Conservation (phyloP, 192 early-diverging fungal species). For the Glomus cerebriforme region DNA sequence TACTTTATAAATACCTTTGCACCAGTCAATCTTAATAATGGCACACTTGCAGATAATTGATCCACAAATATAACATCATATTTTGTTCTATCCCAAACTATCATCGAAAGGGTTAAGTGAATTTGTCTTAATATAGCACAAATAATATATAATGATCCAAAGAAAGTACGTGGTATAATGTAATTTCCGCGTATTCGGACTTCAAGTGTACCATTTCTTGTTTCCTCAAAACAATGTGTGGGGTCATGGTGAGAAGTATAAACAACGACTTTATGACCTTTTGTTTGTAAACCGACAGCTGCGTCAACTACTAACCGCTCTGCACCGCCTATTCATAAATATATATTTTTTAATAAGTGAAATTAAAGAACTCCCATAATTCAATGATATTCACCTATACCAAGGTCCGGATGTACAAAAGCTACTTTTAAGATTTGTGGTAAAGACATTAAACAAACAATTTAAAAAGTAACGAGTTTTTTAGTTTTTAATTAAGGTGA, state of each 20-base stretch:
- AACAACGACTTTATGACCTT: slow-evolving; percentile 78
- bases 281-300: slow-evolving; percentile 74
- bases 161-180: slow-evolving; percentile 69
- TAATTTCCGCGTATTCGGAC: slow-evolving; percentile 74
- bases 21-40: slow-evolving; percentile 67
- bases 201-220: slow-evolving; percentile 78
- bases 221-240: slow-evolving; percentile 89
- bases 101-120: slow-evolving; percentile 56
- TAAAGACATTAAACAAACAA: slow-evolving; percentile 8
- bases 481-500: no score
- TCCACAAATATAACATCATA: slow-evolving; percentile 86
- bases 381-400: slow-evolving; percentile 66
- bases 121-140: slow-evolving; percentile 82
- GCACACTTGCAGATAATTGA: slow-evolving; percentile 83
- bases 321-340: slow-evolving; percentile 69
- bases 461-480: not conserved
- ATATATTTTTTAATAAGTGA: not conserved
- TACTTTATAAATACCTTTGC: slow-evolving; percentile 50
- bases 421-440: slow-evolving; percentile 57
- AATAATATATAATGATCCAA: slow-evolving; percentile 75
- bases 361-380: not conserved
- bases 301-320: slow-evolving; percentile 95
- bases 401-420: slow-evolving; percentile 93
- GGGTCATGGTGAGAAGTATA: slow-evolving; percentile 93
- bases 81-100: slow-evolving; percentile 35